phyloP scores from a whole-genome alignment of 2,329 filamentous ascomycete genomes.

The Lachnellula hyalina region DNA sequence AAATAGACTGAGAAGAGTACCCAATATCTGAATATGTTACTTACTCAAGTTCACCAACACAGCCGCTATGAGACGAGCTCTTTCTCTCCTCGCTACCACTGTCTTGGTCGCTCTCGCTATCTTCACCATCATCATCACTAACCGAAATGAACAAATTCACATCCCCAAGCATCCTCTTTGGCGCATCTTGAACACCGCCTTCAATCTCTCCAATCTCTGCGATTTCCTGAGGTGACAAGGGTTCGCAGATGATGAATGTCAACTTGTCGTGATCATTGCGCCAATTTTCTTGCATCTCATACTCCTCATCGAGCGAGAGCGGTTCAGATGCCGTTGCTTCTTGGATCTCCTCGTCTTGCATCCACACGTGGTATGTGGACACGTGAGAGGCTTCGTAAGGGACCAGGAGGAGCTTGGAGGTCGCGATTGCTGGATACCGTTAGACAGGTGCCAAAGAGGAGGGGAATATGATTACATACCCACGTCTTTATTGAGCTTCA shows the following conservation, averaged over 20 bases:
- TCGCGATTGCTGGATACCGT: slow-evolving; percentile 54
- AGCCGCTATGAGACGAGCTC: not conserved
- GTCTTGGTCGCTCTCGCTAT: too few relatives aligned
- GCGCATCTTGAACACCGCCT: slow-evolving; percentile 42
- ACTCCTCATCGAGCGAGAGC: slow-evolving; percentile 74
- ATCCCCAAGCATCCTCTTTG: slow-evolving; percentile 62
- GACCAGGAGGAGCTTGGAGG: slow-evolving; percentile 65
- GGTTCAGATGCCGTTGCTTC: slow-evolving; percentile 83
- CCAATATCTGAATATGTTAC: not conserved
- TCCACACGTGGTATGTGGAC: slow-evolving; percentile 79
- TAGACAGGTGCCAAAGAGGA: not conserved
- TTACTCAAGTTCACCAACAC: slow-evolving; percentile 66
- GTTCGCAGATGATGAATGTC: slow-evolving; percentile 76
- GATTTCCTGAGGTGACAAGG: not conserved
- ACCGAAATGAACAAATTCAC: slow-evolving; percentile 74
- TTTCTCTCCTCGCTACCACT: too few relatives aligned
- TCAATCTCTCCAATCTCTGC: not conserved
- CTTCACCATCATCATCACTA: slow-evolving; percentile 41
- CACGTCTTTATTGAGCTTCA: slow-evolving; percentile 1
- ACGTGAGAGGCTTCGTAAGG: slow-evolving; percentile 83
- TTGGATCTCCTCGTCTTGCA: slow-evolving; percentile 68
- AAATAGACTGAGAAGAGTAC: too few relatives aligned
- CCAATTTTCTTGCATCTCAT: slow-evolving; percentile 88
- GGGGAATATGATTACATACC: not conserved
- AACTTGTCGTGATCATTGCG: slow-evolving; percentile 76